These are phyloP conservation scores for Penicillium brevicompactum DNA, from an alignment of 2,329 filamentous ascomycete genomes.

Conservation along the genomic window DNA sequence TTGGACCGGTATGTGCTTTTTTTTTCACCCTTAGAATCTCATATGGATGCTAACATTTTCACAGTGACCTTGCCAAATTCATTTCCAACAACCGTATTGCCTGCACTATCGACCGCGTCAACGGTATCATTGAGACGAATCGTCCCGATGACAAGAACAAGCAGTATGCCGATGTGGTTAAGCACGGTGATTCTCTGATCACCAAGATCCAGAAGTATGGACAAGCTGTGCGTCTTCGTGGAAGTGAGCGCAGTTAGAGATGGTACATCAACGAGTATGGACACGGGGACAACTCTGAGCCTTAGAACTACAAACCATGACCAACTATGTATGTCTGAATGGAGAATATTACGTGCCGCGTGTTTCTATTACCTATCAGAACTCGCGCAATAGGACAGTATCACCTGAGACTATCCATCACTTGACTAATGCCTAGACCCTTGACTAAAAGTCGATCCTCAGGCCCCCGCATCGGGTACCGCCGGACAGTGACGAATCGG, in stretches of 20 bases:
- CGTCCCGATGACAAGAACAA: conserved; percentile 99
- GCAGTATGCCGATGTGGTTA: conserved; percentile 97
- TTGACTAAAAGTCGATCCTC: conserved; percentile 3
- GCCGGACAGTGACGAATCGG: conserved; percentile 2
- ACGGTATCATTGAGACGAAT: conserved; percentile 97
- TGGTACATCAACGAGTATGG: conserved; percentile 9
- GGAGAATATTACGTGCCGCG: conserved; percentile 4
- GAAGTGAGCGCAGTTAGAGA: conserved; percentile 80
- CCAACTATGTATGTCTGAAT: conserved; percentile 10
- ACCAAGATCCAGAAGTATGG: conserved; percentile 99
- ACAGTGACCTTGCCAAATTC: conserved; percentile 90
- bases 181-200: conserved; percentile 95
- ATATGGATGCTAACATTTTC: conserved; percentile 17
- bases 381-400: background rate
- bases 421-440: background rate
- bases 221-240: conserved; percentile 88
- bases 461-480: conserved; percentile 4
- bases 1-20: conserved; percentile 73
- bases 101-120: conserved; percentile 96
- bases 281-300: conserved; percentile 6
- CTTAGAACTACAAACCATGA: conserved; percentile 7
- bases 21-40: background rate
- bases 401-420: background rate
- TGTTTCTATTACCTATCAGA: background rate
- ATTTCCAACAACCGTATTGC: conserved; percentile 92